Conservation (phyloP, 148 eudicot genomes). For the Beta vulgaris region DNA sequence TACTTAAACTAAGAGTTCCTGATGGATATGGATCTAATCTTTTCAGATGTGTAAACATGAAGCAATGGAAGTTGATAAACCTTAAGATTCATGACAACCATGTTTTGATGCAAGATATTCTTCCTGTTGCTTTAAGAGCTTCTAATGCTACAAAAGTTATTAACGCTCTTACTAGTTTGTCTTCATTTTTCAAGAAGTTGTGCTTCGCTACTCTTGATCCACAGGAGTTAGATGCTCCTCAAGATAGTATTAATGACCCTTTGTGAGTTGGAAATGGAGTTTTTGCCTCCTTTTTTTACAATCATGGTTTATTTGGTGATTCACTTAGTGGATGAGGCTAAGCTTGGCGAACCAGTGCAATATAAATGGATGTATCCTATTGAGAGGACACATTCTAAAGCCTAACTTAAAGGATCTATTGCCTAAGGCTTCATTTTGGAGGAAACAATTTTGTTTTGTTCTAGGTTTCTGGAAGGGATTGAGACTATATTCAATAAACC, state of each 20-base stretch:
- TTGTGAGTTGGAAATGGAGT: conserved; percentile 18
- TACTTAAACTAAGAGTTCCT: conserved; percentile 6
- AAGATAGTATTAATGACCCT: conserved; percentile 13
- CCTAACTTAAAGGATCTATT: conserved; percentile 11
- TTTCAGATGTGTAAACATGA: conserved; percentile 13
- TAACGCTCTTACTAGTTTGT: not conserved
- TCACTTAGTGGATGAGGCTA: conserved; percentile 18
- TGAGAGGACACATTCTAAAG: conserved; percentile 4
- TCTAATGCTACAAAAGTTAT: conserved; percentile 1
- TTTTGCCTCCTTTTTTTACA: not conserved
- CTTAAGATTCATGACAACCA: conserved; percentile 26
- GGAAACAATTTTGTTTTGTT: conserved; percentile 15
- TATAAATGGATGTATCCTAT: conserved; percentile 27
- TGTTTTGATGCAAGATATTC: conserved; percentile 18
- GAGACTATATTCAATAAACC: not conserved
- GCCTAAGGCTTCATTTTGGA: not conserved
- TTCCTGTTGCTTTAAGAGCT: conserved; percentile 11
- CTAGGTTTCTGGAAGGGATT: conserved; percentile 4
- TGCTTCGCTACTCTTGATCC: conserved; percentile 5
- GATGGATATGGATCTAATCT: conserved; percentile 20
- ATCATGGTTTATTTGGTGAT: conserved; percentile 7
- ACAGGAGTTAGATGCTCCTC: not conserved
- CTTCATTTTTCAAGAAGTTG: conserved; percentile 13
- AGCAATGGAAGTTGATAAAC: conserved; percentile 2
- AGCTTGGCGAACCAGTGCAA: conserved; percentile 5